Percentiles rank a stretch among this genome's conserved stretches.
These are phyloP conservation scores for Penicillium vulpinum DNA, from an alignment of 2,329 filamentous ascomycete species.

Conservation along the genomic window DNA sequence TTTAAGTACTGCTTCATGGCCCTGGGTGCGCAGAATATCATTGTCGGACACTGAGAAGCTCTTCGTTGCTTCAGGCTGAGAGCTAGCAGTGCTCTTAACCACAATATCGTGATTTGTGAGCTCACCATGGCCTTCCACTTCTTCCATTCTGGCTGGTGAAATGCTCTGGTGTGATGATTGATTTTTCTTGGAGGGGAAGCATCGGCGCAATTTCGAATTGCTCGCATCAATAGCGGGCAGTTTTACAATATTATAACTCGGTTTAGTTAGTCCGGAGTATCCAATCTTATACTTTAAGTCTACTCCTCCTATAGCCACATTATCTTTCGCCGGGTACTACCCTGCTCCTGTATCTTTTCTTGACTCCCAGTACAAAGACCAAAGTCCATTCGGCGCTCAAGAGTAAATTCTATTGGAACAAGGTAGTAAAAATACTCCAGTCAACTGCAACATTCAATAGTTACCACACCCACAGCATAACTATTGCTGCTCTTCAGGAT, in stretches of 20 bases:
- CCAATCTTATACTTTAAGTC: neutral
- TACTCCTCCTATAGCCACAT: neutral
- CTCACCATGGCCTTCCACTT: neutral
- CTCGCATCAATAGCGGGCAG: neutral
- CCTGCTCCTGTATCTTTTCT: neutral
- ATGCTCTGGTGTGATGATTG: neutral
- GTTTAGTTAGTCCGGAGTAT: neutral
- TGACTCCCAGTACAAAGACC: neutral
- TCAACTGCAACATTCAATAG: neutral
- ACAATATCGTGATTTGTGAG: neutral
- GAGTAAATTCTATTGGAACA: neutral
- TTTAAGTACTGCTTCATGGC: conserved; percentile 4
- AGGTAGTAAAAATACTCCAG: neutral
- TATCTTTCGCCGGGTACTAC: neutral
- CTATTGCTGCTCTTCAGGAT: conserved; percentile 13
- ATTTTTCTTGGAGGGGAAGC: neutral
- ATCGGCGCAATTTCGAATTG: neutral
- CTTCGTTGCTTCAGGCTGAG: neutral
- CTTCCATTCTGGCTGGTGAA: neutral
- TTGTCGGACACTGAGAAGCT: neutral
- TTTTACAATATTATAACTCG: neutral
- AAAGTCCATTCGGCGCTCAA: neutral
- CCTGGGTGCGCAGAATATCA: conserved; percentile 1
- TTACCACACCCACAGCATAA: neutral
- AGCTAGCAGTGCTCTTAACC: neutral